Conservation (phyloP, 2,329 filamentous ascomycete species). For the Monascus ruber region DNA sequence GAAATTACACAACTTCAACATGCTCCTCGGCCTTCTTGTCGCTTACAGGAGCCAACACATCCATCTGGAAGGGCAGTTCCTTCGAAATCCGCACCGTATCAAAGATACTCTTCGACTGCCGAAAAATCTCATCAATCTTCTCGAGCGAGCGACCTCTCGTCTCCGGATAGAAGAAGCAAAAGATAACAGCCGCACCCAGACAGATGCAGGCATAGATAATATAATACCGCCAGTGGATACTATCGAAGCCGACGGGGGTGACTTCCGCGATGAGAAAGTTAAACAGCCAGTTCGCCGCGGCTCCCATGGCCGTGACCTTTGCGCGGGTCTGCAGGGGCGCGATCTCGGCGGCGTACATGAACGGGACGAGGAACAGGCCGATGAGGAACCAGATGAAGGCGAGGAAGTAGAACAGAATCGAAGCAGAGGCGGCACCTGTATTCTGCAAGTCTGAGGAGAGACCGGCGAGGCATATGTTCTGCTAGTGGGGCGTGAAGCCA, state of each 20-base stretch:
- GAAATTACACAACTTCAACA: no score
- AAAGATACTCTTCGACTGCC: no score
- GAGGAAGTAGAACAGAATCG: conserved; percentile 6
- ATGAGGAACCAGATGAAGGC: conserved; percentile 7
- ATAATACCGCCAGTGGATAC: conserved; percentile 1
- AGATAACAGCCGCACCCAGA: conserved; percentile 3
- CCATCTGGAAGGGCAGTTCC: no score
- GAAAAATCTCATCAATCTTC: conserved; percentile 21
- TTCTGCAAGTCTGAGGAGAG: no score
- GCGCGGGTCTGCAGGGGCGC: conserved; percentile 4
- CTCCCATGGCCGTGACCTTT: conserved; percentile 3
- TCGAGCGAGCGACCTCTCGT: conserved; percentile 21
- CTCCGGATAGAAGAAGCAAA: conserved; percentile 18
- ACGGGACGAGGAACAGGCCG: conserved; percentile 9
- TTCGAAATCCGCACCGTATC: no score
- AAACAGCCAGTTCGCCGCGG: conserved; percentile 5
- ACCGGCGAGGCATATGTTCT: neutral
- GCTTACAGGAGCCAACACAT: no score
- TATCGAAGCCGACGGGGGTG: conserved; percentile 3
- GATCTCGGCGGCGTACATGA: conserved; percentile 13
- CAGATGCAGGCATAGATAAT: conserved; percentile 3
- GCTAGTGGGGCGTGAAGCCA: conserved; percentile 1
- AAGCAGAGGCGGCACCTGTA: no score
- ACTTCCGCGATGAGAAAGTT: conserved; percentile 6
- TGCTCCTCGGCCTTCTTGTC: no score